These are phyloP conservation scores for Hypoxylon sp. DNA, from an alignment of 2,329 filamentous ascomycete species.

Conservation along the genomic window DNA sequence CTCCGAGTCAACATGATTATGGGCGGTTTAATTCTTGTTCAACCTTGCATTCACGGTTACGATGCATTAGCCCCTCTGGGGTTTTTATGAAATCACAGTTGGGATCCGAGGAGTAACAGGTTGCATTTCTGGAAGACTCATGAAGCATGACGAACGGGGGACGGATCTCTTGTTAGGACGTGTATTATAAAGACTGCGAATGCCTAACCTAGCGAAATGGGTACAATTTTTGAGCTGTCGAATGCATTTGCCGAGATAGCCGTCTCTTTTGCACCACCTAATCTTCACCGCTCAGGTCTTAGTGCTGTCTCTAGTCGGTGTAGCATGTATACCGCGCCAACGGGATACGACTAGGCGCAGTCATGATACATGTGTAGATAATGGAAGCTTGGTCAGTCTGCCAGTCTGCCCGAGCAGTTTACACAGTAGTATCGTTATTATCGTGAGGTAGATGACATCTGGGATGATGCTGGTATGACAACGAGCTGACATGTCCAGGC, in stretches of 20 bases:
- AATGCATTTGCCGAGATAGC: conserved; percentile 16
- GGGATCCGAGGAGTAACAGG: conserved; percentile 29
- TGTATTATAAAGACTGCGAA: conserved; percentile 23
- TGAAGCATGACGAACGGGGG: conserved; percentile 37
- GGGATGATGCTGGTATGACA: conserved; percentile 23
- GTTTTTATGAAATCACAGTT: conserved; percentile 33
- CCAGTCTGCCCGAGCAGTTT: no score
- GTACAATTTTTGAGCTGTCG: conserved; percentile 10
- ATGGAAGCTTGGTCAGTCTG: no score
- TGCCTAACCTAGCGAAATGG: conserved; percentile 4
- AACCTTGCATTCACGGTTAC: conserved; percentile 37
- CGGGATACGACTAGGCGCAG: conserved; percentile 1
- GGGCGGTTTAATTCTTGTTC: conserved; percentile 21
- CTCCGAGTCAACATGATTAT: conserved; percentile 4
- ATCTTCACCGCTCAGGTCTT: background rate
- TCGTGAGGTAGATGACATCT: background rate
- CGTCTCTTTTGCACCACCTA: background rate
- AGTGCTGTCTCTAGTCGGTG: background rate
- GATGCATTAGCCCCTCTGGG: conserved; percentile 36
- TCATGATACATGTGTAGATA: no score
- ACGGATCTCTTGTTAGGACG: conserved; percentile 27
- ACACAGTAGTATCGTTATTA: no score
- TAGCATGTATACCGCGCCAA: background rate
- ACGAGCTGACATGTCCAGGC: conserved; percentile 4
- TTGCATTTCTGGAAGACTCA: conserved; percentile 40